Conservation (phyloP, 768 basidiomycete species). For the Amanita pallidorosea region DNA sequence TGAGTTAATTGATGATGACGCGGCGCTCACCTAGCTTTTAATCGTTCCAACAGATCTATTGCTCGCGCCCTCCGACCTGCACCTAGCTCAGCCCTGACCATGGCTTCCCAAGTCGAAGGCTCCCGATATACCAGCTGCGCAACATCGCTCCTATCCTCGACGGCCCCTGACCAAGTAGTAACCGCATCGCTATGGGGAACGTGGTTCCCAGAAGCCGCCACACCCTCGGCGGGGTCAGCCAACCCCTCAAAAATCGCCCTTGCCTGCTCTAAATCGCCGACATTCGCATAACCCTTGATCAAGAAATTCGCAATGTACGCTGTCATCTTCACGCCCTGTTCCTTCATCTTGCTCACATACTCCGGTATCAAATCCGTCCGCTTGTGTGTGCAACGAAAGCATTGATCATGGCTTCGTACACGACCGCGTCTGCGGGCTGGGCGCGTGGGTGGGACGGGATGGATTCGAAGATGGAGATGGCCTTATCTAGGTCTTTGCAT, state of each 20-base stretch:
- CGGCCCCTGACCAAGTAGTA: not conserved
- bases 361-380: slow-evolving; percentile 66
- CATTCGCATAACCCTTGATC: slow-evolving; percentile 62
- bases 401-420: slow-evolving; percentile 86
- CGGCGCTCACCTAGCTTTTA: slow-evolving; percentile 54
- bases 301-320: slow-evolving; percentile 90
- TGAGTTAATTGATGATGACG: not conserved
- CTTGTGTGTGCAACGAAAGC: slow-evolving; percentile 68
- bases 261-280: slow-evolving; percentile 60
- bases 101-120: slow-evolving; percentile 92
- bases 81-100: slow-evolving; percentile 87
- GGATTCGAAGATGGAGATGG: slow-evolving; percentile 67
- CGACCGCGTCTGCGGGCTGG: slow-evolving; percentile 64
- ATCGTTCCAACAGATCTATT: slow-evolving; percentile 51
- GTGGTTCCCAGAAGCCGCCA: slow-evolving; percentile 87
- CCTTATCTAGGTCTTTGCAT: slow-evolving; percentile 64
- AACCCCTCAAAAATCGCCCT: slow-evolving; percentile 73
- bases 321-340: slow-evolving; percentile 71
- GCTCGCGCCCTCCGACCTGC: slow-evolving; percentile 67
- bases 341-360: slow-evolving; percentile 53
- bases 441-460: slow-evolving; percentile 42
- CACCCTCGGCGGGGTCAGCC: slow-evolving; percentile 68
- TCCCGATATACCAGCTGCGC: slow-evolving; percentile 74
- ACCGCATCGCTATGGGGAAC: slow-evolving; percentile 46
- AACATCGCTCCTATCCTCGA: not conserved